Evolutionary conservation across 179 eudicot species (phyloP).

Genomic region (Beta macrorhiza): DNA sequence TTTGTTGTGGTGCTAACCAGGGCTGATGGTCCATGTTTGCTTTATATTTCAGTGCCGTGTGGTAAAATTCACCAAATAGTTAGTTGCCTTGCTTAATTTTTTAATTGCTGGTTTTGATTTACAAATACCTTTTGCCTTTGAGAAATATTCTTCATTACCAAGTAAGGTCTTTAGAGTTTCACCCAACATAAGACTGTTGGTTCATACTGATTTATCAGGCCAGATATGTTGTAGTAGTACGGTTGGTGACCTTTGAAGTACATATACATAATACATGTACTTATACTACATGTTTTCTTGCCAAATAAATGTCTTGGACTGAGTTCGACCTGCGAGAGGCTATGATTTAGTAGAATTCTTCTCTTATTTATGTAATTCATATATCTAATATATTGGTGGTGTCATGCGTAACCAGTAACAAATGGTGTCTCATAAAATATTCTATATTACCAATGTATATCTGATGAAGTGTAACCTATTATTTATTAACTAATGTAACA

Average conservation of each 20-base stretch:
- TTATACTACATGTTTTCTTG: no score
- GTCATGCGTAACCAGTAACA: background rate
- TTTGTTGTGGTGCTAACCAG: background rate
- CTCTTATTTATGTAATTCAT: no score
- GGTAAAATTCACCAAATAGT: background rate
- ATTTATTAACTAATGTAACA: no score
- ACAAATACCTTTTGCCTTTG: background rate
- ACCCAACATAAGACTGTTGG: slow-evolving; percentile 23
- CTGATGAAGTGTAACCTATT: no score
- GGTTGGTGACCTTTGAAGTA: slow-evolving; percentile 19
- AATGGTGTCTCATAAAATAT: no score
- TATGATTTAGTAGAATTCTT: no score
- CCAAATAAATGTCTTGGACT: no score
- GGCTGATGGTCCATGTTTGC: background rate
- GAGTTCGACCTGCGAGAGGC: no score
- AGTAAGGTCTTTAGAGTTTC: slow-evolving; percentile 7
- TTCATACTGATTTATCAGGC: slow-evolving; percentile 26
- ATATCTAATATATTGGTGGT: background rate
- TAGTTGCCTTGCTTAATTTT: background rate
- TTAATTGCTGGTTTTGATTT: background rate
- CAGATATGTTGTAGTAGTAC: slow-evolving; percentile 5
- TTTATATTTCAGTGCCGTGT: background rate
- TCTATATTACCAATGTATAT: no score
- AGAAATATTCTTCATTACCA: background rate
- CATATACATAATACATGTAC: slow-evolving; percentile 12